Evolutionary conservation across 106 monocot genomes (phyloP).

Genomic region (Dendrobium officinale): DNA sequence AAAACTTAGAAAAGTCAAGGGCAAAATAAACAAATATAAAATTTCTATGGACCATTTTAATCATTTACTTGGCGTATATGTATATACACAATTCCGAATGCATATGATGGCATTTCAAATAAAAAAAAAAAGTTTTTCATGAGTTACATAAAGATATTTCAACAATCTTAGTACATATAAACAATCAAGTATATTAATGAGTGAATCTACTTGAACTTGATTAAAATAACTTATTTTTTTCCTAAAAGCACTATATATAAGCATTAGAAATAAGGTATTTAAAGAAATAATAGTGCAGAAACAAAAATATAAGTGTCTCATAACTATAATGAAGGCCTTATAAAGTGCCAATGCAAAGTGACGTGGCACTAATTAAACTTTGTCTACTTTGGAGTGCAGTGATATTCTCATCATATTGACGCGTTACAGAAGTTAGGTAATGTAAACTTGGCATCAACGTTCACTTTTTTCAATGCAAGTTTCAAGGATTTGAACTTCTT

Average conservation of each 20-base stretch:
- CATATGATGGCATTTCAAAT: background rate
- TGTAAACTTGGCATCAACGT: background rate
- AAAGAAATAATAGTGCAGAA: background rate
- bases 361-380: background rate
- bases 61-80: background rate
- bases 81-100: background rate
- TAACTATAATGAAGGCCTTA: background rate
- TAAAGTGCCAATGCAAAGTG: background rate
- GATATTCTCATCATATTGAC: background rate
- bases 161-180: background rate
- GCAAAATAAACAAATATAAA: too few relatives aligned
- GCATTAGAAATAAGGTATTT: background rate
- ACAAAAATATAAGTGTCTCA: background rate
- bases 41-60: too few relatives aligned
- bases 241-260: background rate
- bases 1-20: too few relatives aligned
- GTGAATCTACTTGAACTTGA: background rate
- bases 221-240: background rate
- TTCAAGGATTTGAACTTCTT: background rate
- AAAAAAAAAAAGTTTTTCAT: background rate
- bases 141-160: background rate
- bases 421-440: too few relatives aligned
- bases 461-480: background rate
- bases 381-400: background rate
- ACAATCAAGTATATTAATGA: background rate